Conservation (phyloP, 1,139 yeast species). For the Saccharomyces hybrid region DNA sequence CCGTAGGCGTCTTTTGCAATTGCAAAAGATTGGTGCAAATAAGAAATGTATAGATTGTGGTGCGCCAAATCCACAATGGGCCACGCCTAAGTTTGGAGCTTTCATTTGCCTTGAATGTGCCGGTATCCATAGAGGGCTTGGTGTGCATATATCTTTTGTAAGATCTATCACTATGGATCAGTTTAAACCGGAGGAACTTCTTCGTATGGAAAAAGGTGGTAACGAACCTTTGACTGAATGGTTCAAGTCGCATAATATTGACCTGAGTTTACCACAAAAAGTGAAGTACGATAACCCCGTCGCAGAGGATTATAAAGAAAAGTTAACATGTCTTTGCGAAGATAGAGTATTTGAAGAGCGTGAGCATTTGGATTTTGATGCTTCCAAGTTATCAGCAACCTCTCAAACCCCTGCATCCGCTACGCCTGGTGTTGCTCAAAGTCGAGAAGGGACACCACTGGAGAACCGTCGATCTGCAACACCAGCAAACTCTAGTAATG, state of each 20-base stretch:
- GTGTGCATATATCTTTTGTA: slow-evolving; percentile 95
- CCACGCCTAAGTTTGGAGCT: slow-evolving; percentile 94
- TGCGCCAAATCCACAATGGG: slow-evolving; percentile 98
- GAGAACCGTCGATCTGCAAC: slow-evolving; percentile 37
- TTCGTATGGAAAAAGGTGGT: slow-evolving; percentile 93
- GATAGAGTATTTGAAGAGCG: slow-evolving; percentile 64
- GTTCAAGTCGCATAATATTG: slow-evolving; percentile 69
- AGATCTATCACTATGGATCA: slow-evolving; percentile 97
- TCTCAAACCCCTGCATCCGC: slow-evolving; percentile 10
- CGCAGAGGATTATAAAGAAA: slow-evolving; percentile 90
- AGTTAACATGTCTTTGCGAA: slow-evolving; percentile 65
- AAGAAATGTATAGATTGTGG: slow-evolving; percentile 90
- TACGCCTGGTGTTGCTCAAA: slow-evolving; percentile 11
- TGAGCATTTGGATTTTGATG: slow-evolving; percentile 46
- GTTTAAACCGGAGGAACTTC: slow-evolving; percentile 84
- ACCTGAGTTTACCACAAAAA: slow-evolving; percentile 54
- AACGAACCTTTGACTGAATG: slow-evolving; percentile 67
- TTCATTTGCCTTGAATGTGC: slow-evolving; percentile 97
- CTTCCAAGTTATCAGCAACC: slow-evolving; percentile 14
- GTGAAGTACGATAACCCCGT: slow-evolving; percentile 78
- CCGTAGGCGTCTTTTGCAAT: slow-evolving; percentile 67
- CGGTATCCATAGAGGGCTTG: slow-evolving; percentile 90
- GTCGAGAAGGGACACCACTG: slow-evolving; percentile 22
- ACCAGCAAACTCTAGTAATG: slow-evolving; percentile 31
- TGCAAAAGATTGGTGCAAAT: slow-evolving; percentile 77